Base-by-base conservation (phyloP, 169 alveolate species). In the Theileria parva region DNA sequence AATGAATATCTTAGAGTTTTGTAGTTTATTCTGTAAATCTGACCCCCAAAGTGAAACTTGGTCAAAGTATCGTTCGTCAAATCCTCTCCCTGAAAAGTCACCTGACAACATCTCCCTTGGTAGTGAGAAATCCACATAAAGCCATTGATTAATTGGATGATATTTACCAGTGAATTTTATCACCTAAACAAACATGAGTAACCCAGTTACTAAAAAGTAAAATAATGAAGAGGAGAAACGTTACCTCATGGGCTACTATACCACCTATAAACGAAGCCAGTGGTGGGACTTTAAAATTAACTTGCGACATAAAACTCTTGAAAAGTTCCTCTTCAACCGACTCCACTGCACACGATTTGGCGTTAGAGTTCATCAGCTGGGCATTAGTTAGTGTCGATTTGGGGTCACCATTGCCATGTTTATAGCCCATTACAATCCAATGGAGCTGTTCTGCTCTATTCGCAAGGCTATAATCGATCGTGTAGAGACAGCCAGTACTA, bases 151-250 rank as follows among this genome's bases (percentile, higher is more conserved):
- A 53, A 98, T 86, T 9, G 99, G 99, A 37, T 97, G 93, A 91
- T 94, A 98, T 75, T 98, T 98, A 8, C 99, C 99, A 21, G 99
- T 97, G 91, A 87, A 96, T 92, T 98, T 98, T 30, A 98, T 98
- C 9, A 98, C 96, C 77, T 69, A 25, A 89, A 44, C 48, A 96
- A 98, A 57, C 48, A 30, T 9, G 2, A 57, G 61, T 57, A 57
- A 2, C 4, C 17, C 2, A 2, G 3, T 48, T 11, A 23, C 37
- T 27, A 25, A 11, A n/a, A 11, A n/a, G 27, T 5, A 66, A 15
- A 32, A 63, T 19, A 15, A 27, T 30, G 4, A 12, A 13, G 1
- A 15, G 5, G 23, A 23, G 17, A n/a, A 27, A 27, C 0, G 15
- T 7, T 69, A 69, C 77, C 64, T 88, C 95, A 80, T 97, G 98